These are phyloP conservation scores for Coprinopsis sp. DNA, from an alignment of 768 basidiomycete species.

Conservation along the genomic window DNA sequence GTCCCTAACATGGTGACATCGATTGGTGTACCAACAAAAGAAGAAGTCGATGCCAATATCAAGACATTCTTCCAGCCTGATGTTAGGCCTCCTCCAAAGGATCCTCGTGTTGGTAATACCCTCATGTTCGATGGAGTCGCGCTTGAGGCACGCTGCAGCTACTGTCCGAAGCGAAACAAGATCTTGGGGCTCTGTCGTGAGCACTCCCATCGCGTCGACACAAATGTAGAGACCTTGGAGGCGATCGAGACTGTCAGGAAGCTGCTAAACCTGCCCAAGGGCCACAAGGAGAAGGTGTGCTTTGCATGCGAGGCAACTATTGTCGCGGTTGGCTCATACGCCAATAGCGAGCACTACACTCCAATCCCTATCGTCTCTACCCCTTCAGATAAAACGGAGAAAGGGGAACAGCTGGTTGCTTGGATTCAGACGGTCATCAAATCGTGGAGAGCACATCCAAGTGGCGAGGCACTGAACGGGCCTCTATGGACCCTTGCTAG, in stretches of 20 bases:
- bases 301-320: too few relatives aligned
- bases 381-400: too few relatives aligned
- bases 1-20: background rate
- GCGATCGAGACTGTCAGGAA: background rate
- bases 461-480: too few relatives aligned
- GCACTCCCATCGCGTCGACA: background rate
- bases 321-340: too few relatives aligned
- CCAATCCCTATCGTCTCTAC: too few relatives aligned
- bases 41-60: background rate
- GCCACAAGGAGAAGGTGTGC: background rate
- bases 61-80: background rate
- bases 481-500: too few relatives aligned
- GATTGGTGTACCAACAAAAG: background rate
- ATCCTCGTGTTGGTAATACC: too few relatives aligned
- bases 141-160: slow-evolving; percentile 1
- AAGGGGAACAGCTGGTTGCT: too few relatives aligned
- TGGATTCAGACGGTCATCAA: too few relatives aligned
- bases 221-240: background rate
- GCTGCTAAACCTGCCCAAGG: background rate
- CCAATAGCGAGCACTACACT: too few relatives aligned
- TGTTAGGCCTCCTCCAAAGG: too few relatives aligned
- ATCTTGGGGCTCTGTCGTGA: slow-evolving; percentile 3
- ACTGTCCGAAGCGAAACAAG: background rate
- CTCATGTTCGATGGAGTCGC: background rate
- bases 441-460: too few relatives aligned